phyloP scores from a whole-genome alignment of 768 basidiomycete species.

The Lentinula edodes region DNA sequence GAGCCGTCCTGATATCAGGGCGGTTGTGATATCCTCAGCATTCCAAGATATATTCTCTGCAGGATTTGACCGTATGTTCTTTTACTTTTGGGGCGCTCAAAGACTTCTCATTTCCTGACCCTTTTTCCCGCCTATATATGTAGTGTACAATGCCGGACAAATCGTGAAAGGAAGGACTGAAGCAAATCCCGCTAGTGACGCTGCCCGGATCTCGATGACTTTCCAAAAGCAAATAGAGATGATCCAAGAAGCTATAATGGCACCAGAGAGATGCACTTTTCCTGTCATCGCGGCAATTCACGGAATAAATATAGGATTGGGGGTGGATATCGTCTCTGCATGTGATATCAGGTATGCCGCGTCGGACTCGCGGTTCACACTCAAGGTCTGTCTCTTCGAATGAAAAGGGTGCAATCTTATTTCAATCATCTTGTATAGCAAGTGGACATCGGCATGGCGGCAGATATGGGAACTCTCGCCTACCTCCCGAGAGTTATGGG shows the following conservation, averaged over 20 bases:
- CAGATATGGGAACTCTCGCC: conserved; percentile 84
- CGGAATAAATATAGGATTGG: conserved; percentile 70
- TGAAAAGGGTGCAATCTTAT: no score
- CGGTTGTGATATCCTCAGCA: conserved; percentile 65
- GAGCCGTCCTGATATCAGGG: conserved; percentile 54
- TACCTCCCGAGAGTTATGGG: conserved; percentile 69
- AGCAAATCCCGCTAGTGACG: conserved; percentile 31
- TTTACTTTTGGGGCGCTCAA: background rate
- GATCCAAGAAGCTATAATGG: conserved; percentile 69
- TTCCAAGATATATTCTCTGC: conserved; percentile 76
- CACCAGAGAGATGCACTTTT: conserved; percentile 62
- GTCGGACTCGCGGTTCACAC: conserved; percentile 53
- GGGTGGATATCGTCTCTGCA: conserved; percentile 65
- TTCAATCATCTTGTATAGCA: conserved; percentile 44
- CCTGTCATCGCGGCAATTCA: conserved; percentile 84
- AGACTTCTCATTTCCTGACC: background rate
- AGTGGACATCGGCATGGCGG: conserved; percentile 81
- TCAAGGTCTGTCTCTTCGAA: conserved; percentile 50
- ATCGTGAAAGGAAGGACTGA: conserved; percentile 17
- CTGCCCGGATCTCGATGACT: conserved; percentile 45
- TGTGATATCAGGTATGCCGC: conserved; percentile 81
- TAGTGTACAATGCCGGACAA: conserved; percentile 25
- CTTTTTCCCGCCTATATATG: background rate
- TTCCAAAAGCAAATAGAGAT: conserved; percentile 40
- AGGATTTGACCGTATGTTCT: conserved; percentile 66